Base-by-base conservation (phyloP, 2,329 filamentous ascomycete genomes). In the Talaromyces verruculosus region DNA sequence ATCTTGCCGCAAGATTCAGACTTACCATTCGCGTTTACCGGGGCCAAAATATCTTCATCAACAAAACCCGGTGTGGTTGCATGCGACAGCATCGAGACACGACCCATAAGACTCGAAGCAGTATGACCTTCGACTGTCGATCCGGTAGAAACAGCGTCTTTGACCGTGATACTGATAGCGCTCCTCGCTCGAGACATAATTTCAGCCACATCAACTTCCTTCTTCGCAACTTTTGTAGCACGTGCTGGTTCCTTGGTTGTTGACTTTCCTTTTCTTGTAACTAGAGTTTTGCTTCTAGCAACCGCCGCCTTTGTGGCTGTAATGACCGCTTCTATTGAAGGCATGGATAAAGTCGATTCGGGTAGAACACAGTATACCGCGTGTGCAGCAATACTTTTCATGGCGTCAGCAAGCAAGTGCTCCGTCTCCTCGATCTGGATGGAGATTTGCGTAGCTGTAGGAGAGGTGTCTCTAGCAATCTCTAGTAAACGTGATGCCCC, bases 291-390 rank as follows among this genome's bases (percentile, higher is more conserved):
- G 63, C 74, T 76, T 19, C 63, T 64, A 68, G 64, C 13, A 79
- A 71, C 25, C 80, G 79, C 4, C 70, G 79, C 4, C 70, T 69
- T 3, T 77, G 66, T 2, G 78, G 78, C 33, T n/a, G 64, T 35
- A 5, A 65, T 53, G 22, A 58, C 43, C 19, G 58, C 33, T 75
- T 69, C 76, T 73, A 94, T 82, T 0, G 91, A 88, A 1, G 93
- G 92, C 67, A 94, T 90, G 0, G 93, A 96, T 30, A 97, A 88
- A 0, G 93, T 97, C 0, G 95, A 97, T 72, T 99, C 95, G 55
- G 94, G 91, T 17, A 98, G 85, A 10, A 94, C 91, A 19, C 92
- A 96, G 76, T 94, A 96, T 3, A 95, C 90, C 2, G 93, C 89
- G 76, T 97, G 91, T 4, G 86, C 85, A 13, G 88, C 85, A 82